Conservation (phyloP, 371 early-diverging fungal genomes). For the Mucor mucedo region DNA sequence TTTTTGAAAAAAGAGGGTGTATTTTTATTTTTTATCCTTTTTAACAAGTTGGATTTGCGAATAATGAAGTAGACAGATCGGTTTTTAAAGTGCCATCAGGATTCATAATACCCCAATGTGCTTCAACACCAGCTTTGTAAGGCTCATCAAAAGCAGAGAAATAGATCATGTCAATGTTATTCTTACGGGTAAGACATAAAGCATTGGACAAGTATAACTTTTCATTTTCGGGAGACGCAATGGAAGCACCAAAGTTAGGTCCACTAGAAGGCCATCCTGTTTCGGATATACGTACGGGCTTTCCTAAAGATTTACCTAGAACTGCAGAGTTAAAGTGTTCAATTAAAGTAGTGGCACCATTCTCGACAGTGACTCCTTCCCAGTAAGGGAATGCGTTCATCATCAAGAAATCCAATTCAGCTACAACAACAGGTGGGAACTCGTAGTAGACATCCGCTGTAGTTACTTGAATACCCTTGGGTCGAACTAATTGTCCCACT, state of each 20-base stretch:
- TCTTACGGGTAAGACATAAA: slow-evolving; percentile 53
- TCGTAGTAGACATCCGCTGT: slow-evolving; percentile 64
- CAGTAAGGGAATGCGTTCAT: slow-evolving; percentile 75
- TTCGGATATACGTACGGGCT: slow-evolving; percentile 66
- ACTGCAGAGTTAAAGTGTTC: slow-evolving; percentile 54
- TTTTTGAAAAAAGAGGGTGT: too few relatives aligned
- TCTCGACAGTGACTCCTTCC: slow-evolving; percentile 62
- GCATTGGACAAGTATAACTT: slow-evolving; percentile 45
- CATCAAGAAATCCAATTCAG: slow-evolving; percentile 61
- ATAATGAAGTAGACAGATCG: slow-evolving; percentile 1
- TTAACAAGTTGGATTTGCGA: slow-evolving; percentile 17
- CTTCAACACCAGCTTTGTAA: slow-evolving; percentile 62
- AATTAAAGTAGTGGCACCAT: slow-evolving; percentile 52
- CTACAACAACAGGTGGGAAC: slow-evolving; percentile 50
- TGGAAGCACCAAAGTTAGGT: slow-evolving; percentile 50
- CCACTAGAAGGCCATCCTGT: slow-evolving; percentile 74
- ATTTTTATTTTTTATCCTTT: background rate
- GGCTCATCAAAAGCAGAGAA: slow-evolving; percentile 69
- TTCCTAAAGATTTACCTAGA: slow-evolving; percentile 41
- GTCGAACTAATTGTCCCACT: slow-evolving; percentile 36
- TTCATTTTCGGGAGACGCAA: slow-evolving; percentile 58
- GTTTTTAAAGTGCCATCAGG: slow-evolving; percentile 29
- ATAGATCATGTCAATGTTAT: slow-evolving; percentile 58
- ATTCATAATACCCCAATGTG: slow-evolving; percentile 60
- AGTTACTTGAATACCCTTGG: slow-evolving; percentile 51